Base-by-base conservation (phyloP, 179 eudicot genomes). In the Patellifolia procumbens region DNA sequence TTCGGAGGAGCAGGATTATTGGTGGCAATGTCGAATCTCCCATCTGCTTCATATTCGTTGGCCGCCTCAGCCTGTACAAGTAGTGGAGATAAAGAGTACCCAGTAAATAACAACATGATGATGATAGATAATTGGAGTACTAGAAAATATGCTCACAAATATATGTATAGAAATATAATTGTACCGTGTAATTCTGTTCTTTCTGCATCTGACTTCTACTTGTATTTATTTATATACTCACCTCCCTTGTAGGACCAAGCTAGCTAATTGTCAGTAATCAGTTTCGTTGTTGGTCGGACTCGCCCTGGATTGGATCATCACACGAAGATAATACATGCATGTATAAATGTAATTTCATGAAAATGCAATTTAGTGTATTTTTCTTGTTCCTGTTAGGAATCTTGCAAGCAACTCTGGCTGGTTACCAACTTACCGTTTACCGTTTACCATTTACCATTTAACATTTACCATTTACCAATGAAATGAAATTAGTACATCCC, bases 31-130 rank as follows among this genome's bases (percentile, higher is more conserved):
- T 68, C 77, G 55, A 58, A 79, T 45, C 29, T 67, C 68, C 61
- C 78, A 17, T 72, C 79, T 56, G 76, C 86, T 39, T 78, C 85
- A 20, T 39, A 39, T 39, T 39, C 43, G 43, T 77, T 55, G 17
- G 65, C 22, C 32, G 70, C 82, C n/a, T n/a, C n/a, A n/a, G n/a
- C n/a, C 89, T 86, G 89, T 45, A 82, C 73, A 35, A 82, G 52
- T 56, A 77, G 46, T 67, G 78, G 78, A 68, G 76, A 70, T n/a
- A 63, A 29, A 78, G 76, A 63, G 56, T 79, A 78, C 42, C 20
- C 66, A n/a, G 22, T 59, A 60, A 48, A 76, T 72, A 79, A 79
- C 86, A 80, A 84, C 64, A 62, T 20, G 56, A 59, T 51, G 10
- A 34, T 49, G 48, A 51, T 6, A 63, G 65, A 67, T 28, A n/a